Evolutionary conservation across 1,139 yeast genomes (phyloP).

Genomic region (Geotrichum citri-aurantii): DNA sequence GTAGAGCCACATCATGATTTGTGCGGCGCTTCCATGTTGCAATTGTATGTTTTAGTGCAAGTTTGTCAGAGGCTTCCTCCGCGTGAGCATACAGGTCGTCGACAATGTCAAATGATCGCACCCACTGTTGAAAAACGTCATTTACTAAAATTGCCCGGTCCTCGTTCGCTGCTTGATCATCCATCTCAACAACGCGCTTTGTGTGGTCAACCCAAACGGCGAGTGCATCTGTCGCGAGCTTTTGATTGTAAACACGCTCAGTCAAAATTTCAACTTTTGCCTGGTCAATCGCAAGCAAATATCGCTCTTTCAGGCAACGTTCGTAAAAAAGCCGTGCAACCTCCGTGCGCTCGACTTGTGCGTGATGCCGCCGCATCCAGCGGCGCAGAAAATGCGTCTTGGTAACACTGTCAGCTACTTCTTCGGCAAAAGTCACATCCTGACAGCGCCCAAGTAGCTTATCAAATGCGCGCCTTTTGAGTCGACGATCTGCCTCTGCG

Average conservation of each 20-base stretch:
- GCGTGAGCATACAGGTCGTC: conserved; percentile 1
- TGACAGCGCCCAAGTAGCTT: neutral
- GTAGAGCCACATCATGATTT: neutral
- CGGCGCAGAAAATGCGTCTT: neutral
- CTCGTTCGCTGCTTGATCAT: neutral
- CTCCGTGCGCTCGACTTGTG: neutral
- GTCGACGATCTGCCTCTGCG: neutral
- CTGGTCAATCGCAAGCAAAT: conserved; percentile 8
- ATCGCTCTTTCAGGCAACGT: conserved; percentile 5
- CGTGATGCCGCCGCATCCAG: neutral
- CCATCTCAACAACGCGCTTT: neutral
- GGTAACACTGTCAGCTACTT: neutral
- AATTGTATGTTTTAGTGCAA: neutral
- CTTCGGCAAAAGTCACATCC: neutral
- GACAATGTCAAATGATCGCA: neutral
- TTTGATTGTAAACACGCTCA: neutral
- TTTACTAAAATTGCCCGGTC: neutral
- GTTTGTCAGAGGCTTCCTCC: neutral
- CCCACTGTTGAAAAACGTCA: conserved; percentile 1
- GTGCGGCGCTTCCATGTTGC: conserved; percentile 8
- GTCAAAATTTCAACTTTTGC: conserved; percentile 4
- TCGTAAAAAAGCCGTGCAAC: conserved; percentile 1
- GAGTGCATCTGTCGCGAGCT: conserved; percentile 3
- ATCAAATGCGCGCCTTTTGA: neutral
- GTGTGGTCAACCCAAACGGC: conserved; percentile 7